A percentile compares a stretch with the other conserved stretches of the same genome.
Conservation (phyloP, 257 asterid species). For the Prunella vulgaris region DNA sequence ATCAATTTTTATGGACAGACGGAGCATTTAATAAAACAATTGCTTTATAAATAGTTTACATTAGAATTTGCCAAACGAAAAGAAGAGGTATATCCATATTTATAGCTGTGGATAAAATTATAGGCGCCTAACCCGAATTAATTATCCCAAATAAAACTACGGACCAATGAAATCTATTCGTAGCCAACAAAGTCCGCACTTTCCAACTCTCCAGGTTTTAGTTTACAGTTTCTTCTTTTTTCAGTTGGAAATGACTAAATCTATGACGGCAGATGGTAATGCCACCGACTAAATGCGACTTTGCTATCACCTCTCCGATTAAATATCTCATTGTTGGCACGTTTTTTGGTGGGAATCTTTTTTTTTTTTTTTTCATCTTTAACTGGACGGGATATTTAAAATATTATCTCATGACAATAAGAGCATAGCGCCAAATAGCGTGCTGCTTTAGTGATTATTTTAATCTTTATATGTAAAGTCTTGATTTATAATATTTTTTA, state of each 20-base stretch:
- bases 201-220: conserved; percentile 27
- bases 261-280: conserved; percentile 29
- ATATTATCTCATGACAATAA: conserved; percentile 15
- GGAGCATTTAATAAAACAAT: no score
- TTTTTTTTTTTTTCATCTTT: conserved; percentile 14
- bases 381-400: neutral
- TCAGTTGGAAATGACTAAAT: conserved; percentile 31
- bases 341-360: conserved; percentile 36
- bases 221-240: neutral
- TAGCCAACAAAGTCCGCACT: conserved; percentile 20
- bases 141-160: conserved; percentile 16
- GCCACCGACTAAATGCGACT: conserved; percentile 39
- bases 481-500: neutral
- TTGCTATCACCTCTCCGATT: conserved; percentile 19
- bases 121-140: conserved; percentile 8
- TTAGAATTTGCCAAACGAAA: no score
- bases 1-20: no score
- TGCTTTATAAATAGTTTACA: no score
- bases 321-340: conserved; percentile 18
- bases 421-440: conserved; percentile 19
- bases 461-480: neutral
- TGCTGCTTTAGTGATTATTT: conserved; percentile 5
- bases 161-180: neutral
- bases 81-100: no score
- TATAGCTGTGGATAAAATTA: neutral